Evolutionary conservation across 371 early-diverging fungal species (phyloP).

Genomic region (Phascolomyces articulosus): DNA sequence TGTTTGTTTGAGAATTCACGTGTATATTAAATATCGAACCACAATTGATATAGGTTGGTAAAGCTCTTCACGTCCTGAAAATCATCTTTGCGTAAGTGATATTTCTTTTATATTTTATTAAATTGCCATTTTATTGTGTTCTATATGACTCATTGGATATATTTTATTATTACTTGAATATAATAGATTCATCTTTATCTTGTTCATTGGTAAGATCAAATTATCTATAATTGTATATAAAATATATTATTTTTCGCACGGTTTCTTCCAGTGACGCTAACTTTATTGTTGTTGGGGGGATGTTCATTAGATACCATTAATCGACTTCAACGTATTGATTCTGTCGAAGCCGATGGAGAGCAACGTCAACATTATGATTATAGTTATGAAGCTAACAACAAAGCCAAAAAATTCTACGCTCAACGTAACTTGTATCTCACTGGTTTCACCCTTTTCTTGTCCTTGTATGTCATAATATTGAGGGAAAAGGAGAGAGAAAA

Average conservation of each 20-base stretch:
- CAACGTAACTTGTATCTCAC: slow-evolving; percentile 91
- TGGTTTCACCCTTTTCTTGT: slow-evolving; percentile 87
- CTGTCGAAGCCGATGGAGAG: slow-evolving; percentile 32
- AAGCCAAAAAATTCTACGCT: slow-evolving; percentile 81
- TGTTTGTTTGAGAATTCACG: slow-evolving; percentile 3
- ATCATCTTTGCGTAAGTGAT: slow-evolving; percentile 62
- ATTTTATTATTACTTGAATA: too few species aligned
- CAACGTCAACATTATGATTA: slow-evolving; percentile 40
- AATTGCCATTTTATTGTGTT: background rate
- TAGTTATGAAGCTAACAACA: slow-evolving; percentile 62
- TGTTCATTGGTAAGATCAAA: slow-evolving; percentile 58
- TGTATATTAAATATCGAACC: background rate
- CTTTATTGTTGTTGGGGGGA: too few species aligned
- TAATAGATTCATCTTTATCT: slow-evolving; percentile 63
- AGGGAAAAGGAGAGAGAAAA: background rate
- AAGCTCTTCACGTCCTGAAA: slow-evolving; percentile 56
- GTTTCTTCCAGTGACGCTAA: too few species aligned
- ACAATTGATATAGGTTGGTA: slow-evolving; percentile 33
- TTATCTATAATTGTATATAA: too few species aligned
- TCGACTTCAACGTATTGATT: slow-evolving; percentile 63
- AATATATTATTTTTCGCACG: background rate
- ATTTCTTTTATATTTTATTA: background rate
- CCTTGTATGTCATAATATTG: slow-evolving; percentile 51
- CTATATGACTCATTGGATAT: too few species aligned
- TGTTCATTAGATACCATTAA: slow-evolving; percentile 75